phyloP scores from a whole-genome alignment of 768 basidiomycete species.

The Pulveroboletus sp. region DNA sequence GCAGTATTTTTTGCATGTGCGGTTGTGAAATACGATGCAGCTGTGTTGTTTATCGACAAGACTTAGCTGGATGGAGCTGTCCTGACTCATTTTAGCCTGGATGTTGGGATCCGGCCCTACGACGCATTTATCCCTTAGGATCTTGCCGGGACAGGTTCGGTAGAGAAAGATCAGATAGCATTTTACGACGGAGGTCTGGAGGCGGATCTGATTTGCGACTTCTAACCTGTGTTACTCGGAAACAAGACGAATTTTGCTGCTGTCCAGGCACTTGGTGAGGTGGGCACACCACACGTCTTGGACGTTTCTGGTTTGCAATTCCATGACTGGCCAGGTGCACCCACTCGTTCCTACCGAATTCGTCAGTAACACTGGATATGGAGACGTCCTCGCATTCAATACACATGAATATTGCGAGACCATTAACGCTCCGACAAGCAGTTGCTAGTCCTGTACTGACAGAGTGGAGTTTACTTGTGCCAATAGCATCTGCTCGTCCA shows the following conservation, averaged over 20 bases:
- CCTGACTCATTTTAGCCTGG: constrained; percentile 47
- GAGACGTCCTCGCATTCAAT: too few relatives aligned
- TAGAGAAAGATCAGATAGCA: constrained; percentile 32
- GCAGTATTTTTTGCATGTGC: constrained; percentile 92
- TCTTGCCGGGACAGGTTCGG: constrained; percentile 37
- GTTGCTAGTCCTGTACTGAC: too few relatives aligned
- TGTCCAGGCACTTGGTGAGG: constrained; percentile 74
- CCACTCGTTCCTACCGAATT: too few relatives aligned
- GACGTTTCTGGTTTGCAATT: too few relatives aligned
- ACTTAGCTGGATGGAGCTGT: constrained; percentile 43
- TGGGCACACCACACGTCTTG: constrained; percentile 22
- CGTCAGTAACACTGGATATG: too few relatives aligned
- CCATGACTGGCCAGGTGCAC: too few relatives aligned
- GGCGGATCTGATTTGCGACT: not conserved
- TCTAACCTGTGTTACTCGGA: constrained; percentile 73
- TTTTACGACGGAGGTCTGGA: constrained; percentile 4
- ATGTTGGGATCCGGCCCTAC: constrained; percentile 72
- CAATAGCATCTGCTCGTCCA: too few relatives aligned
- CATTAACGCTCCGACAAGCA: too few relatives aligned
- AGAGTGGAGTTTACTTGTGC: too few relatives aligned
- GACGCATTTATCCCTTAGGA: constrained; percentile 58
- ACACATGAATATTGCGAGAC: too few relatives aligned
- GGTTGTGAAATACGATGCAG: constrained; percentile 57
- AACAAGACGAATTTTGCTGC: constrained; percentile 80
- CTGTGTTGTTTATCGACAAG: constrained; percentile 67